These are phyloP conservation scores for Pythium angustatum DNA, from an alignment of 352 stramenopile species.

Conservation along the genomic window DNA sequence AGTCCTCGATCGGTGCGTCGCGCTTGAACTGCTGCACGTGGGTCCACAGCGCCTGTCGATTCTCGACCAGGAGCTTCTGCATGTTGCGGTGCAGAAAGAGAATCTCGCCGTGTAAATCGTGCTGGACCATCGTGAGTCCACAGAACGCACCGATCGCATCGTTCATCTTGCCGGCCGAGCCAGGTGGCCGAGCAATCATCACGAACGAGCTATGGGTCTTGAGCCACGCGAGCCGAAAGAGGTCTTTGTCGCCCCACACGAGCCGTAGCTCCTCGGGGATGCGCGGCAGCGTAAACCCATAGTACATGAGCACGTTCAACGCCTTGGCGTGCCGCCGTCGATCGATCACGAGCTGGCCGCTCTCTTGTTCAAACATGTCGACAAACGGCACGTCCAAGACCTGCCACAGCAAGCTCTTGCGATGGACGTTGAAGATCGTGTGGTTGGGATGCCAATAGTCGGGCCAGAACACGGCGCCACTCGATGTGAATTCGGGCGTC, in stretches of 20 bases:
- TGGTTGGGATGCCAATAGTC: conserved; percentile 75
- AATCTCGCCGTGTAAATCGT: conserved; percentile 47
- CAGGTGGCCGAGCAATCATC: conserved; percentile 61
- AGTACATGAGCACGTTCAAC: conserved; percentile 63
- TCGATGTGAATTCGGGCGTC: conserved; percentile 39
- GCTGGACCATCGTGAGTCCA: conserved; percentile 78
- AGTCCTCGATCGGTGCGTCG: neutral
- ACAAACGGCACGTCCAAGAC: conserved; percentile 61
- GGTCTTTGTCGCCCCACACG: conserved; percentile 76
- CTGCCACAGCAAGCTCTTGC: conserved; percentile 58
- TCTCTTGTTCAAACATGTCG: conserved; percentile 84
- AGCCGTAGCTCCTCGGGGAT: conserved; percentile 62
- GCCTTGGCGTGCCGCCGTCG: conserved; percentile 37
- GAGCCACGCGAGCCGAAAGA: conserved; percentile 80
- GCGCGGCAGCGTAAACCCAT: conserved; percentile 58
- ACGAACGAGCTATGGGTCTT: conserved; percentile 60
- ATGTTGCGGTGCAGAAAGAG: conserved; percentile 70
- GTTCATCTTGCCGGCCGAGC: conserved; percentile 38
- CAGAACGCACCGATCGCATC: conserved; percentile 53
- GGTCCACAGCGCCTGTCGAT: conserved; percentile 52
- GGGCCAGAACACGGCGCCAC: conserved; percentile 71
- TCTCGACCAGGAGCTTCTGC: conserved; percentile 65
- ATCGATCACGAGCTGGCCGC: conserved; percentile 71
- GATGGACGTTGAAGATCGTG: conserved; percentile 74
- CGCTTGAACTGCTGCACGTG: neutral